Base-by-base conservation (phyloP, 2,329 filamentous ascomycete genomes). In the Talaromyces amestolkiae region DNA sequence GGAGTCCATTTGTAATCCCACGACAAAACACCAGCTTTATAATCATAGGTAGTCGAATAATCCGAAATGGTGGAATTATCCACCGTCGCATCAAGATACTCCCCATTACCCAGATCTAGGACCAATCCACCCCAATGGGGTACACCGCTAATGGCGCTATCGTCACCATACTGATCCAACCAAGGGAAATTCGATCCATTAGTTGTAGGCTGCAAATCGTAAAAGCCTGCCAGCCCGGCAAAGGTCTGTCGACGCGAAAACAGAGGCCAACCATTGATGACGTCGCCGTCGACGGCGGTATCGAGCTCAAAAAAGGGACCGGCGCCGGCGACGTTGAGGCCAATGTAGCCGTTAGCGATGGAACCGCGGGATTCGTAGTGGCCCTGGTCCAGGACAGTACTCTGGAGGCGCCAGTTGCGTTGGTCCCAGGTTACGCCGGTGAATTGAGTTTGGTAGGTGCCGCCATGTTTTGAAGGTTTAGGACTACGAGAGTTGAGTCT, bases 1-100 rank as follows among this genome's bases (percentile, higher is more conserved):
- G 89, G 89, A 2, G 79, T 84, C 90, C 90, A 92, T 7, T 78
- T 86, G 70, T 90, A 91, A 3, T 81, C 79, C 87, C 89, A 92
- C 15, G 81, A 82, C 66, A 88, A 78, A 9, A 89, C 73, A 0
- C 87, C 89, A n/a, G 82, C 83, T 69, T 84, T 85, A 71, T 90
- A 85, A 70, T 89, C 85, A 61, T 90, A 81, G 0, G 82, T 86
- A 0, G 88, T 87, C 13, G 74, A 76, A 72, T 90, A 92, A 66
- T 85, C 78, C 3, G 82, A 83, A 63, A 92, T 85, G 15, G 87
- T 85, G 0, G 77, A 77, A 37, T 81, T 83, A 56, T 86, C 80
- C 2, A 89, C 87, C 0, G 81, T 85, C 3, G 89, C 86, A 77
- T 89, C 84, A 37, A 92, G 79, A 58, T 85, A 82, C 9, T 79